Evolutionary conservation across 2,329 filamentous ascomycete genomes (phyloP).

Genomic region (Magnaporthiopsis rhizophila): DNA sequence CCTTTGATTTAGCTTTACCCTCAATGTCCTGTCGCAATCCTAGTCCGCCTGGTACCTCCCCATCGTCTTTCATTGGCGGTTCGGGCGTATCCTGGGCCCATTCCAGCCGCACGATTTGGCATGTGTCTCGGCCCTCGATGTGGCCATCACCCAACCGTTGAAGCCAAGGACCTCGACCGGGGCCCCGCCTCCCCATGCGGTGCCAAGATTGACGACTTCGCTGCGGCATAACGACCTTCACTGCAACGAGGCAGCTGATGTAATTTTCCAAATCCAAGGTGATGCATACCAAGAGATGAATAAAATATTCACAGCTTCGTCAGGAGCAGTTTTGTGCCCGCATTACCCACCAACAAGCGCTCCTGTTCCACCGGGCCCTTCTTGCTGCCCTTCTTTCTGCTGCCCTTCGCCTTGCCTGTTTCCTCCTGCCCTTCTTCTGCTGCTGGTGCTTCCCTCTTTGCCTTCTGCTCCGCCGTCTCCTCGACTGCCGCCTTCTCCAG

Average conservation of each 20-base stretch:
- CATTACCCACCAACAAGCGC: conserved; percentile 45
- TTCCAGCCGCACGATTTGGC: not conserved
- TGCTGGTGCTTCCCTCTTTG: conserved; percentile 23
- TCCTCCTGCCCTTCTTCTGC: conserved; percentile 31
- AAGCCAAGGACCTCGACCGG: not conserved
- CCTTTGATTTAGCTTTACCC: not conserved
- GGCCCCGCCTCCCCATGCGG: too few relatives aligned
- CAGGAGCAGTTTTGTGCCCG: conserved; percentile 52
- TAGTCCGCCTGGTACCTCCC: not conserved
- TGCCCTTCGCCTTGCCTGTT: conserved; percentile 24
- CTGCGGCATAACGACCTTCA: too few relatives aligned
- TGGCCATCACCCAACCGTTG: too few relatives aligned
- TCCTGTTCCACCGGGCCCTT: conserved; percentile 1
- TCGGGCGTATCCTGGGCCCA: not conserved
- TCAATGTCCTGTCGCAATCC: not conserved
- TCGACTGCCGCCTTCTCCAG: conserved; percentile 60
- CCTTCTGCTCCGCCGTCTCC: conserved; percentile 46
- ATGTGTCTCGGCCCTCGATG: not conserved
- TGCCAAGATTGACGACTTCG: too few relatives aligned
- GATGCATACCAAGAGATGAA: conserved; percentile 1
- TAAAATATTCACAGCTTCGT: conserved; percentile 39
- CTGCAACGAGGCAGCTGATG: too few relatives aligned
- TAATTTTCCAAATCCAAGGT: not conserved
- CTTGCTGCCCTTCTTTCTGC: conserved; percentile 34
- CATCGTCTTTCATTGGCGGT: not conserved